Evolutionary conservation across 2,329 filamentous ascomycete genomes (phyloP).

Genomic region (Arthroderma uncinatum): DNA sequence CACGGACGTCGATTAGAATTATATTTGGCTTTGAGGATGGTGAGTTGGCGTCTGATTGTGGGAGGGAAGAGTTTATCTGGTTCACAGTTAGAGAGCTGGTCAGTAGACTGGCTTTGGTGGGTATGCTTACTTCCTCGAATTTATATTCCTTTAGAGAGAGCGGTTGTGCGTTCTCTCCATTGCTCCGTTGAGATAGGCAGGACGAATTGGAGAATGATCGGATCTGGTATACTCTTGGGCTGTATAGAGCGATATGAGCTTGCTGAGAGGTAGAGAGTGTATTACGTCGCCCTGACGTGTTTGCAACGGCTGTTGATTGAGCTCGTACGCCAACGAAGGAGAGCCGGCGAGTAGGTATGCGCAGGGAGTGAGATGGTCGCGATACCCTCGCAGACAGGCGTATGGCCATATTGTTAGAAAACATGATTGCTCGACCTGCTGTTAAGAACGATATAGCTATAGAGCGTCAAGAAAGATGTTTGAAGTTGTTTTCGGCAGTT

Average conservation of each 20-base stretch:
- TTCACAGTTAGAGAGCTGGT: slow-evolving; percentile 5
- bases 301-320: background rate
- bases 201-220: slow-evolving; percentile 6
- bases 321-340: background rate
- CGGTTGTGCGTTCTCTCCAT: background rate
- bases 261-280: background rate
- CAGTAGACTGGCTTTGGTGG: background rate
- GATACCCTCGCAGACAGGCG: background rate
- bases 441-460: background rate
- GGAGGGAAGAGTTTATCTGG: slow-evolving; percentile 29
- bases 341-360: background rate
- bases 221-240: background rate
- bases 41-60: slow-evolving; percentile 16
- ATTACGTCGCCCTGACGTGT: background rate
- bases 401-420: background rate
- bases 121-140: slow-evolving; percentile 14
- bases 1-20: slow-evolving; percentile 38
- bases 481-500: background rate
- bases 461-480: background rate
- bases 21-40: slow-evolving; percentile 21
- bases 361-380: background rate
- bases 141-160: slow-evolving; percentile 13
- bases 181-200: background rate
- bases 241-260: background rate
- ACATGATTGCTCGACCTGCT: background rate